Base-by-base conservation (phyloP, 2,329 filamentous ascomycete species). In the Ilyonectria robusta region DNA sequence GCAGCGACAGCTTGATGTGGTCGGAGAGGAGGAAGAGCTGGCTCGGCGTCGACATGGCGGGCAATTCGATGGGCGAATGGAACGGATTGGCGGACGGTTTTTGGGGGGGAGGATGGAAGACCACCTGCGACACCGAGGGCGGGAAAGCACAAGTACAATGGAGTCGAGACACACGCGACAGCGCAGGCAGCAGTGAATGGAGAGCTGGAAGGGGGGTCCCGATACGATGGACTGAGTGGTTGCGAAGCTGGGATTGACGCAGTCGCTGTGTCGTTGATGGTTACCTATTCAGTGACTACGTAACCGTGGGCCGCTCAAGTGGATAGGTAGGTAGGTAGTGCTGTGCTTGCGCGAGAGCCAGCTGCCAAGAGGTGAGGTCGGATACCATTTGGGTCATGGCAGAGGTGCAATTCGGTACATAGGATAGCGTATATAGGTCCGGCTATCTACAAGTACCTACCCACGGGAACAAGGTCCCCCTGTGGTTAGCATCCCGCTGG, bases 21-120 rank as follows among this genome's bases (percentile, higher is more conserved):
- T 99, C 96, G 77, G 95, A 94, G 65, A 98, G 90, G 60, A 98
- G 92, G 80, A 95, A 94, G 73, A 98, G 91, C 81, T 98, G 95
- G 77, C 90, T 91, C 44, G 88, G 82, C 73, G 87, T 91, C 46
- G 80, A 78, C 80, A 82, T 82, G 63, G 61, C 59, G 67, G 66
- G 23, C 33, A 59, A 23, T 42, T 40, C 10, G 17, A 44, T 44
- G 42, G 29, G 37, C 44, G 47, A 31, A 11, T n/a, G 53, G 31
- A 11, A 15, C 15, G 17, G 35, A 31, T 13, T 3, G 21, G 19
- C n/a, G 7, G 17, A 17, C 6, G 31, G 50, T 17, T 53, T 53
- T 33, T 13, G 26, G 53, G 44, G 46, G 62, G 40, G 26, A 35
- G n/a, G 21, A 17, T 60, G 35, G 15, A 44, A 35, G 33, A 23